Conservation (phyloP, 2,329 filamentous ascomycete genomes). For the Calonectria ilicicola region DNA sequence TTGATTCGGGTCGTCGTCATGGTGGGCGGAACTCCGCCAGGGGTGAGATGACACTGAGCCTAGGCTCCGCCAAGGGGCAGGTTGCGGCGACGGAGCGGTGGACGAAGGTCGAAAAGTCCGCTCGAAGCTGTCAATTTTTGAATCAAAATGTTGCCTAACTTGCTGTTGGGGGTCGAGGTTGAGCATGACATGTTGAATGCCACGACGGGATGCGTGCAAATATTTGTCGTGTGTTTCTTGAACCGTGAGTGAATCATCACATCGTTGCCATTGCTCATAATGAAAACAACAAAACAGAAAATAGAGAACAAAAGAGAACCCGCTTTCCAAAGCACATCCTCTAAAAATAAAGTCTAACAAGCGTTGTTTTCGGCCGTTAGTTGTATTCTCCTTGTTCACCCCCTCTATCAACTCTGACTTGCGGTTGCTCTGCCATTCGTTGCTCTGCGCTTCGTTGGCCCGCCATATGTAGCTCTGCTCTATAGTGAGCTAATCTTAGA, state of each 20-base stretch:
- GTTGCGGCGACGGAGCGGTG: neutral
- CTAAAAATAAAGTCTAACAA: neutral
- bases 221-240: neutral
- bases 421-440: neutral
- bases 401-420: neutral
- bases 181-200: neutral
- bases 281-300: neutral
- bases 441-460: neutral
- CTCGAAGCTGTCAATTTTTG: neutral
- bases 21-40: slow-evolving; percentile 41
- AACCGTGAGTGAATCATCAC: neutral
- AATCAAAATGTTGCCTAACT: too few species aligned
- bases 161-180: neutral
- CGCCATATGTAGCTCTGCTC: neutral
- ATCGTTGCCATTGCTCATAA: neutral
- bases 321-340: neutral
- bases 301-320: neutral
- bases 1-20: neutral
- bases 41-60: neutral
- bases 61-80: neutral
- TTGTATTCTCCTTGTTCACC: neutral
- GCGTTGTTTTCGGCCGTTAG: neutral
- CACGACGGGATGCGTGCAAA: neutral
- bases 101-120: neutral
- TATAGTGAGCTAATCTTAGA: neutral